phyloP scores from a whole-genome alignment of 495 filamentous ascomycete species.

The Bombardia bombarda region DNA sequence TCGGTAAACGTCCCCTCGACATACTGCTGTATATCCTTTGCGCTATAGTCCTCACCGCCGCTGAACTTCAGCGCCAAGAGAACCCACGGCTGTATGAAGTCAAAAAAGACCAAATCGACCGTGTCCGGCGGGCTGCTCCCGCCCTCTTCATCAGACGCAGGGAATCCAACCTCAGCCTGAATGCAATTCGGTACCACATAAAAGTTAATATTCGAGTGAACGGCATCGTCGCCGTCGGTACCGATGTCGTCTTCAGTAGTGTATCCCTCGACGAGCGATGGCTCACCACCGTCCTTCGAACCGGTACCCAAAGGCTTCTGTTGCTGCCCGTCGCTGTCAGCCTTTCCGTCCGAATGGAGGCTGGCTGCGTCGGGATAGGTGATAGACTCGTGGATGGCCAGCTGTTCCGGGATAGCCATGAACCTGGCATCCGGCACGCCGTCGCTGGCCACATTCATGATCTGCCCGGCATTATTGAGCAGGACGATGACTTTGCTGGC shows the following conservation, averaged over 20 bases:
- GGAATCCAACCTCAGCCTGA: conserved; percentile 53
- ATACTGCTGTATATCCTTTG: conserved; percentile 55
- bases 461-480: conserved; percentile 62
- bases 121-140: conserved; percentile 46
- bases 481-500: conserved; percentile 63
- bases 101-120: conserved; percentile 83
- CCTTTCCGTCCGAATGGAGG: background rate
- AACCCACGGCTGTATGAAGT: conserved; percentile 80
- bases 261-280: conserved; percentile 64
- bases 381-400: conserved; percentile 17
- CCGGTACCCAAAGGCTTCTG: conserved; percentile 23
- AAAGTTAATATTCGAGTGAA: conserved; percentile 66
- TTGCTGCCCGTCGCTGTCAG: background rate
- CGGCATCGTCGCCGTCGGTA: conserved; percentile 81
- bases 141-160: conserved; percentile 27
- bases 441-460: conserved; percentile 31
- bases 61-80: conserved; percentile 61
- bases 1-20: conserved; percentile 65
- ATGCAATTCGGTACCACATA: conserved; percentile 79
- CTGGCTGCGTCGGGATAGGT: conserved; percentile 4
- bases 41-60: conserved; percentile 47
- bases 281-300: conserved; percentile 3
- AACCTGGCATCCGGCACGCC: conserved; percentile 21
- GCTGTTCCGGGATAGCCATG: conserved; percentile 35
- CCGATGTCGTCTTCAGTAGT: conserved; percentile 82